Evolutionary conservation across 306 rosid species (phyloP).

Genomic region (Dryas octopetala): DNA sequence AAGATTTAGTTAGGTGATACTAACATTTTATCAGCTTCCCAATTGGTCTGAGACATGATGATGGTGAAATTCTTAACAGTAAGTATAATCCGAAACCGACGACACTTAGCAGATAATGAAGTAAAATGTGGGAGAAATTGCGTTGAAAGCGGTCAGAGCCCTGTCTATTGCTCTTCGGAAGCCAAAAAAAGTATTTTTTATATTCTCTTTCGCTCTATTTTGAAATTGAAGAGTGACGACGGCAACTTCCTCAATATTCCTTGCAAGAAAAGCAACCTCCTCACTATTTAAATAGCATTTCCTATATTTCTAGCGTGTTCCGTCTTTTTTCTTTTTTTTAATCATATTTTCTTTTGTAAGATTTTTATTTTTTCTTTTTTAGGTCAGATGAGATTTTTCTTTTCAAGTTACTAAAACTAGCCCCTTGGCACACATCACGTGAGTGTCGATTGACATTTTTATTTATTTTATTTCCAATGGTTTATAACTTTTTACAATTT

Average conservation of each 20-base stretch:
- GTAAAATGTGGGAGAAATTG: background rate
- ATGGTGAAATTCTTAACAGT: background rate
- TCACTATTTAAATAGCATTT: too few relatives aligned
- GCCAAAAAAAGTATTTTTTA: background rate
- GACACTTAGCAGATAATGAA: background rate
- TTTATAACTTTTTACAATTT: too few relatives aligned
- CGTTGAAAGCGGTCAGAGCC: background rate
- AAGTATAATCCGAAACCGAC: background rate
- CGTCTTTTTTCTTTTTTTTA: too few relatives aligned
- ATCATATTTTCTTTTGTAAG: too few relatives aligned
- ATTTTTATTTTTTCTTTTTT: too few relatives aligned
- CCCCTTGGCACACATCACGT: too few relatives aligned
- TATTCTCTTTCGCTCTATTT: background rate
- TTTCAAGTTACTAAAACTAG: too few relatives aligned
- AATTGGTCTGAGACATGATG: slow-evolving; percentile 50
- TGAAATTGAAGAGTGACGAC: background rate
- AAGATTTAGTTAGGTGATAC: background rate
- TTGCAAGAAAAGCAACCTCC: too few relatives aligned
- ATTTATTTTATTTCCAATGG: too few relatives aligned
- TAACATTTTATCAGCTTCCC: slow-evolving; percentile 68
- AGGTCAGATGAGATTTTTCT: too few relatives aligned
- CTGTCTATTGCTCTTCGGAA: background rate
- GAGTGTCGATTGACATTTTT: too few relatives aligned
- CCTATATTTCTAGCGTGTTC: too few relatives aligned
- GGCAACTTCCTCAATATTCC: background rate